Conservation (phyloP, 495 filamentous ascomycete species). For the Aspergillus leporis region DNA sequence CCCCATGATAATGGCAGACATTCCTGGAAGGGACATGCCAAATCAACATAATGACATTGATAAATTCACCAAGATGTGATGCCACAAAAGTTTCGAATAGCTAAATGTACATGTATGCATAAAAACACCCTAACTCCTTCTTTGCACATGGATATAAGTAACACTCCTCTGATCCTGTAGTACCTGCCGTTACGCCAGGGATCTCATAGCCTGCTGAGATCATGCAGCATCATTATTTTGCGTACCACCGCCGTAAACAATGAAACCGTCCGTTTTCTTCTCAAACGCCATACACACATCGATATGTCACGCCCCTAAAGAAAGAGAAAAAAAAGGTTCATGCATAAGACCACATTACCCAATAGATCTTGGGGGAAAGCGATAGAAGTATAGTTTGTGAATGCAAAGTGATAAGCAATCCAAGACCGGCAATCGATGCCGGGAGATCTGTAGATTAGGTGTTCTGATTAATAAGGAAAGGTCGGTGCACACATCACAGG, state of each 20-base stretch:
- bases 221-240: not conserved
- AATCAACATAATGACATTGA: not conserved
- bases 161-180: constrained; percentile 6
- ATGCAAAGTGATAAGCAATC: not conserved
- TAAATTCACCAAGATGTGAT: not conserved
- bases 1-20: not conserved
- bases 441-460: constrained; percentile 20
- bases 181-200: constrained; percentile 12
- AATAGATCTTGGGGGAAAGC: not conserved
- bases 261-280: not conserved
- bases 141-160: constrained; percentile 11
- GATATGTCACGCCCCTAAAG: constrained; percentile 5
- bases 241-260: not conserved
- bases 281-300: not conserved
- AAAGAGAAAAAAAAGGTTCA: not conserved
- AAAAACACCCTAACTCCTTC: constrained; percentile 27
- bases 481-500: constrained; percentile 36
- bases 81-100: not conserved
- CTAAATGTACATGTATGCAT: not conserved
- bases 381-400: not conserved
- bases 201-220: constrained; percentile 8
- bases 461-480: constrained; percentile 32
- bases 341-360: not conserved
- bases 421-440: not conserved
- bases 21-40: too few relatives aligned